These are phyloP conservation scores for Isoetes taiwanensis DNA, from an alignment of 75 land plant species.

Conservation along the genomic window DNA sequence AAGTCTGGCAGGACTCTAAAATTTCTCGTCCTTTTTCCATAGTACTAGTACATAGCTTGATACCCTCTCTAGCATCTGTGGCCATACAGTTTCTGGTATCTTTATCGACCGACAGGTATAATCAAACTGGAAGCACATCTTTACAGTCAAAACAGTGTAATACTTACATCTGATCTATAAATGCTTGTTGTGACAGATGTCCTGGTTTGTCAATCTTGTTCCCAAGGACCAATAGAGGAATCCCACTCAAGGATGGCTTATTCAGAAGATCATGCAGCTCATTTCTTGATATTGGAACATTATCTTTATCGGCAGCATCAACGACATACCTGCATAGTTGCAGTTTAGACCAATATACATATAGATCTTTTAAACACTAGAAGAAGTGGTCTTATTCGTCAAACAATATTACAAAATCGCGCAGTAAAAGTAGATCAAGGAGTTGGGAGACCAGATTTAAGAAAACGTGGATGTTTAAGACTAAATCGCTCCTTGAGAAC, in stretches of 20 bases:
- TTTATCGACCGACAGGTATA: no score
- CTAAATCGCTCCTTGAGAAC: no score
- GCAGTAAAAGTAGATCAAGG: neutral
- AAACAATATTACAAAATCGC: neutral
- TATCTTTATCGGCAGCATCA: slow-evolving; percentile 89
- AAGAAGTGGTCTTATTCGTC: neutral
- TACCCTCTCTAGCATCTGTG: no score
- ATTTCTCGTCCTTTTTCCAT: no score
- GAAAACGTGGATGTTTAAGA: no score
- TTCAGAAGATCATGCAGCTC: slow-evolving; percentile 72
- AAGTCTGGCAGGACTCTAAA: no score
- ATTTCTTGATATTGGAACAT: slow-evolving; percentile 53
- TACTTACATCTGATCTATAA: slow-evolving; percentile 79
- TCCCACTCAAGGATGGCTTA: slow-evolving; percentile 68
- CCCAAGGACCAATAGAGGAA: slow-evolving; percentile 78
- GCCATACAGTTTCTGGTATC: no score
- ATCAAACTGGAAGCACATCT: no score
- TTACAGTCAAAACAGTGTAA: neutral
- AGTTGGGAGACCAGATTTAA: neutral
- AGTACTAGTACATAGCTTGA: no score
- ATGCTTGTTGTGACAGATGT: slow-evolving; percentile 68
- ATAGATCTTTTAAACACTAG: neutral
- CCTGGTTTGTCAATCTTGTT: slow-evolving; percentile 89
- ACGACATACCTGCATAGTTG: slow-evolving; percentile 64
- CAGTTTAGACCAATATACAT: neutral